Evolutionary conservation across 2,329 filamentous ascomycete species (phyloP), one percentile per base, ranked within the genome.

Genomic region (Fusarium palustre): DNA sequence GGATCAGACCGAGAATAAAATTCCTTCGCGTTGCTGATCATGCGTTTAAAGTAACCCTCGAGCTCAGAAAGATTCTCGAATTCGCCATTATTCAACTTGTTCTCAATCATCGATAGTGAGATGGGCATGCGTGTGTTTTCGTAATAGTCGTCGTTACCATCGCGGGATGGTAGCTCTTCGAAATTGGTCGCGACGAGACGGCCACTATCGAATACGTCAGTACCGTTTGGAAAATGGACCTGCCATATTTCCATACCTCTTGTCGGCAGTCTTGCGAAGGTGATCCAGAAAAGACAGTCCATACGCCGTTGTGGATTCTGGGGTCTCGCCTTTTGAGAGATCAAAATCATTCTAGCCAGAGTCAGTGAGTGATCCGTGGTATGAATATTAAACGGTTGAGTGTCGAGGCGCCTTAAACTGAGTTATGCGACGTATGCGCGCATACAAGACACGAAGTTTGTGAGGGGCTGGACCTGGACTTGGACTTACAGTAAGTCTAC

Each of bases 21-120:
- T 55, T 93, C 90, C 79, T 97, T 97, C 36, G 92, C 92, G 76
- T 97, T 97, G 69, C 89, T 86, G 57, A 97, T 91, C 86, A 97
- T 92, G 68, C 93, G 90, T 82, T 96, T 97, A 76, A 95, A 87
- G 77, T 94, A 94, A 75, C 91, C 90, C 79, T 97, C 94, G 15
- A 97, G 82, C 50, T 90, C 85, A 8, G 92, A 89, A 49, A 97
- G 84, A 53, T 82, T 91, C 16, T 85, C 77, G 76, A 97, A 97
- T 69, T 90, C 86, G 72, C 87, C 83, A 50, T 87, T 84, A 54
- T 88, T 85, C 52, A 97, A 84, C 79, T 93, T 95, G 46, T 84
- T 84, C 82, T 97, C 92, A 64, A 97, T 91, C 3, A 86, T 90
- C 71, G 91, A 86, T 46, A 97, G 83, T 0, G 93, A 92, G 64